Conservation (phyloP, 805 yeast genomes). For the Priceomyces haplophilus region DNA sequence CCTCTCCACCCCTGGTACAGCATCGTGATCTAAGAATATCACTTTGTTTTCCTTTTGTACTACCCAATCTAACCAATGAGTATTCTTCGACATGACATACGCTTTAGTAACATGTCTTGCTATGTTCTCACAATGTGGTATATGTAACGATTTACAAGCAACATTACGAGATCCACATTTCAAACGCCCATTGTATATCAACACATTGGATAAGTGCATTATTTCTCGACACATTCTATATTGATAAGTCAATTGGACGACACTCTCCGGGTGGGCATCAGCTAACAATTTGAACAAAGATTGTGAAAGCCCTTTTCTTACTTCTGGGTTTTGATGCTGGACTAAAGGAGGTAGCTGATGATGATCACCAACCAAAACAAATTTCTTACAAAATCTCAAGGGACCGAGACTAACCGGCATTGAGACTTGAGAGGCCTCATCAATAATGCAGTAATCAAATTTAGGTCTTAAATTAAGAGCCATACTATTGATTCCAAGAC, state of each 20-base stretch:
- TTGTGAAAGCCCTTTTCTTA: slow-evolving; percentile 62
- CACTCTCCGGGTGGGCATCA: slow-evolving; percentile 67
- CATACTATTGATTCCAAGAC: slow-evolving; percentile 70
- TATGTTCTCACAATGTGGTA: slow-evolving; percentile 43
- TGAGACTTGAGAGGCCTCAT: slow-evolving; percentile 95
- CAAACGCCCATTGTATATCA: slow-evolving; percentile 73
- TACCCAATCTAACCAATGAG: slow-evolving; percentile 55
- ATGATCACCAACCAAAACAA: slow-evolving; percentile 95
- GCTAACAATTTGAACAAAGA: slow-evolving; percentile 77
- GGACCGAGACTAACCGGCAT: slow-evolving; percentile 93
- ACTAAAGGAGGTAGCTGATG: slow-evolving; percentile 90
- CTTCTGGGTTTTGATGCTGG: slow-evolving; percentile 53
- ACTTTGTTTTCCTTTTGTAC: slow-evolving; percentile 60
- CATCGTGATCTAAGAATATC: slow-evolving; percentile 77
- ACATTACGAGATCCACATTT: slow-evolving; percentile 71
- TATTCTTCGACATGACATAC: slow-evolving; percentile 1
- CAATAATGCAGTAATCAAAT: slow-evolving; percentile 92
- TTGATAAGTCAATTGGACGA: slow-evolving; percentile 76
- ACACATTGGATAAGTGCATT: slow-evolving; percentile 74
- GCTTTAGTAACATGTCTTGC: slow-evolving; percentile 8
- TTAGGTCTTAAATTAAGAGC: slow-evolving; percentile 49
- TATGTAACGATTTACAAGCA: slow-evolving; percentile 51
- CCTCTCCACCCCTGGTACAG: slow-evolving; percentile 55
- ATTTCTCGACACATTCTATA: slow-evolving; percentile 92
- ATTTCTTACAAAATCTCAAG: slow-evolving; percentile 67